Conservation (phyloP, 257 asterid genomes). For the Solanum stenotomum region DNA sequence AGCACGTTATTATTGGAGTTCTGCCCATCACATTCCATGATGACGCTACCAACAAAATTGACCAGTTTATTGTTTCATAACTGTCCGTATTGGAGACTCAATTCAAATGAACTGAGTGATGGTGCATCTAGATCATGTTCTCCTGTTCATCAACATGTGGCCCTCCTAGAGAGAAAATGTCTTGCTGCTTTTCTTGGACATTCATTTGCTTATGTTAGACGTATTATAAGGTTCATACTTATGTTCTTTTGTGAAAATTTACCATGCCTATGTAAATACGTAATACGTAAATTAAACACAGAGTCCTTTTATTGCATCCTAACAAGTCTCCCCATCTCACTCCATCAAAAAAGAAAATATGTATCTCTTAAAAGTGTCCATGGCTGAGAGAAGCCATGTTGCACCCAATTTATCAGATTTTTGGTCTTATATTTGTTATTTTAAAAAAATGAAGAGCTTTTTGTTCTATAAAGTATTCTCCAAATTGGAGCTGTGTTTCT, state of each 20-base stretch:
- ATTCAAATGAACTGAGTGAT: neutral
- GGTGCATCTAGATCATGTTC: neutral
- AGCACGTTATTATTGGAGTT: slow-evolving; percentile 3
- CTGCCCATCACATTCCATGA: neutral
- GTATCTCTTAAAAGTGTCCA: neutral
- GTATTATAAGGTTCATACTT: neutral
- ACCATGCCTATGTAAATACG: slow-evolving; percentile 24
- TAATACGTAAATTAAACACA: slow-evolving; percentile 22
- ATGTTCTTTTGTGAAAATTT: neutral
- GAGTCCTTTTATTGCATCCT: neutral
- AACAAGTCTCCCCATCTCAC: neutral
- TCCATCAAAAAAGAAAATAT: neutral
- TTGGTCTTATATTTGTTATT: neutral
- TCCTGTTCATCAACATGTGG: neutral
- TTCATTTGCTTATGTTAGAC: neutral
- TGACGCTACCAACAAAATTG: neutral
- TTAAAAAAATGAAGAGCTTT: neutral
- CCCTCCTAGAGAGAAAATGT: neutral
- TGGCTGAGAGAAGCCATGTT: neutral
- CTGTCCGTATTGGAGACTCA: neutral
- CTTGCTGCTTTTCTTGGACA: neutral
- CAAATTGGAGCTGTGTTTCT: neutral
- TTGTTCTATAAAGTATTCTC: neutral
- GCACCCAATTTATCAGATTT: neutral
- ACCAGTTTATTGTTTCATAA: neutral